Conservation (phyloP, 2,329 filamentous ascomycete species). For the Pseudocercospora fijiensis region DNA sequence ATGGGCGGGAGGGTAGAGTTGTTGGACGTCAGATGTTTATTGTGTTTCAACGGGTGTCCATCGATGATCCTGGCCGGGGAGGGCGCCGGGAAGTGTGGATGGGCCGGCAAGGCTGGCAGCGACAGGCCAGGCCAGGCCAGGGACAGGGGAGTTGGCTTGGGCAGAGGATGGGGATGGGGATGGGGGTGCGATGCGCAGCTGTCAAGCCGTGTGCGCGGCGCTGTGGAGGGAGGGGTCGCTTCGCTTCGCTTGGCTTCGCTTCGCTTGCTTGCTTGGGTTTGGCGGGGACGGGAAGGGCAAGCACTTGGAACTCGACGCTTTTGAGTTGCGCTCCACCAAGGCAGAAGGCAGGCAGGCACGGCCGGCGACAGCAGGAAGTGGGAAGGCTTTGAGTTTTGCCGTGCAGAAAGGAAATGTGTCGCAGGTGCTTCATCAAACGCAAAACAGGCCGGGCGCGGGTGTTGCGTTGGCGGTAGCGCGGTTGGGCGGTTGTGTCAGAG, state of each 20-base stretch:
- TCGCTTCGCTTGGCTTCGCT: too few relatives aligned
- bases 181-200: too few relatives aligned
- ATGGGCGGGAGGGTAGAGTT: constrained; percentile 1
- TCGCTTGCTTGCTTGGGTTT: too few relatives aligned
- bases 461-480: constrained; percentile 14
- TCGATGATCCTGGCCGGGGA: constrained; percentile 20
- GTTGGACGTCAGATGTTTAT: constrained; percentile 22
- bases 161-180: constrained; percentile 16
- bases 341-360: constrained; percentile 5
- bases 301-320: constrained; percentile 5
- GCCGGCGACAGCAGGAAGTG: constrained; percentile 12
- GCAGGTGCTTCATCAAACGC: constrained; percentile 24
- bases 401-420: constrained; percentile 23
- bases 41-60: constrained; percentile 23
- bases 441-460: constrained; percentile 18
- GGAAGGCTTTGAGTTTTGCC: constrained; percentile 23
- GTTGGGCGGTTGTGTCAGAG: constrained; percentile 11
- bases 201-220: constrained; percentile 8
- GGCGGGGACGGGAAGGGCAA: neutral
- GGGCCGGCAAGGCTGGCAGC: constrained; percentile 10
- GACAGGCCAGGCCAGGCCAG: constrained; percentile 19
- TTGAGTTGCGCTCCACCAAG: constrained; percentile 2
- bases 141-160: constrained; percentile 15
- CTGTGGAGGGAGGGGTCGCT: constrained; percentile 13
- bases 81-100: constrained; percentile 6